Evolutionary conservation across 2,329 filamentous ascomycete species (phyloP), one percentile per base, ranked within the genome.

Genomic region (Xylaria sp.): DNA sequence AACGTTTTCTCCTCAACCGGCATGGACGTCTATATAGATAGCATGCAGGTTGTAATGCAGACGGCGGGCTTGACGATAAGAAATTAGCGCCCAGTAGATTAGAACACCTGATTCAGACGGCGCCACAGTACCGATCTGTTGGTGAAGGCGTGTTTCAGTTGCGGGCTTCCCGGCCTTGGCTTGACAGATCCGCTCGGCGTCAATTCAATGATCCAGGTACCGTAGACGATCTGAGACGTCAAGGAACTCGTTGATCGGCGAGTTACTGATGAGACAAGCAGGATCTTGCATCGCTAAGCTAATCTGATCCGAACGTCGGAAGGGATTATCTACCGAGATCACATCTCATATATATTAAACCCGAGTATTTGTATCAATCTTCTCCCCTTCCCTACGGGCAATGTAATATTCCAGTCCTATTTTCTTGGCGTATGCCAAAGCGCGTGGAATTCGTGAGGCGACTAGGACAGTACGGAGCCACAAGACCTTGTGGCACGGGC

Each of bases 61-160:
- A 56, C 20, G 53, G 53, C 36, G 33, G 46, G 23, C 11, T 49
- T 26, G 49, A 20, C 26, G 49, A 51, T 51, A n/a, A 54, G 51
- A 9, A 9, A 20, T 33, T 42, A 6, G 17, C 26, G 40, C 48
- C 57, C 48, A 56, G 57, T 60, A 54, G 57, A 65, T 60, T 36
- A 26, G 20, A 28, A 56, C 36, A 54, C 57, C 48, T 62, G 63
- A 33, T 56, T 57, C 63, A n/a, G 46, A 33, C 15, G 38, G 28
- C 40, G 57, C 57, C 49, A 60, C 63, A 40, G 51, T 54, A 46
- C 48, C 48, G 33, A 46, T n/a, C 56, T 17, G 56, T 20, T 46
- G 56, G 56, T 33, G 61, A 56, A 53, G 48, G 44, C 48, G 36
- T 59, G 66, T 68, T 66, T 68, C 66, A 68, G 66, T 33, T 31